Evolutionary conservation across 169 alveolate genomes (phyloP).

Genomic region (Babesia ovis): DNA sequence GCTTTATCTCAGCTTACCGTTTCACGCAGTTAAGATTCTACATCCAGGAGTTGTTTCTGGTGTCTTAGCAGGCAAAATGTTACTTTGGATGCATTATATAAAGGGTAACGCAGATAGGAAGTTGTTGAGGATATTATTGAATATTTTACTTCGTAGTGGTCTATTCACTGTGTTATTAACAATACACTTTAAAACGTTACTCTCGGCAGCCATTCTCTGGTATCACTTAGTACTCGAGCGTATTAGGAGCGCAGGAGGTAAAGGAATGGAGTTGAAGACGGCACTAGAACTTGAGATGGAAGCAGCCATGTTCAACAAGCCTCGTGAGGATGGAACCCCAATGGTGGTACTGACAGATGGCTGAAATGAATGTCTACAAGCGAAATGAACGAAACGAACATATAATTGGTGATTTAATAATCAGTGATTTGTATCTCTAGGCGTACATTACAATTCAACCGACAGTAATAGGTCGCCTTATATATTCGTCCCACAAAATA

Average conservation of each 20-base stretch:
- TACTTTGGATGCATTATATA: not conserved
- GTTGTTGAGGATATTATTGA: not conserved
- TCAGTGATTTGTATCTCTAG: no score
- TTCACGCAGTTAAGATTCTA: constrained; percentile 12
- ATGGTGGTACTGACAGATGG: no score
- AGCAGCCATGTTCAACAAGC: no score
- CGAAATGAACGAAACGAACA: no score
- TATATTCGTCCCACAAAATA: no score
- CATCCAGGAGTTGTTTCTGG: constrained; percentile 30
- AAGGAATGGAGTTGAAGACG: constrained; percentile 33
- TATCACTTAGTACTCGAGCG: constrained; percentile 39
- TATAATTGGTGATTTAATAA: no score
- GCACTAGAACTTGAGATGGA: constrained; percentile 49
- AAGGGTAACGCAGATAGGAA: not conserved
- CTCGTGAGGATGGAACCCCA: no score
- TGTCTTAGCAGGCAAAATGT: not conserved
- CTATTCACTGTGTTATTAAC: not conserved
- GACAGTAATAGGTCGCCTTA: no score
- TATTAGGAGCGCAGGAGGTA: constrained; percentile 39
- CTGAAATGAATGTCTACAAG: no score
- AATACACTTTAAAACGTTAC: not conserved
- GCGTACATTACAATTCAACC: no score
- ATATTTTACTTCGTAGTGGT: not conserved
- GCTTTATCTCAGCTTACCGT: constrained; percentile 12
- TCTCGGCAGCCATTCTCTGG: constrained; percentile 25